Evolutionary conservation across 1,139 yeast genomes (phyloP).

Genomic region (Citeromyces siamensis): DNA sequence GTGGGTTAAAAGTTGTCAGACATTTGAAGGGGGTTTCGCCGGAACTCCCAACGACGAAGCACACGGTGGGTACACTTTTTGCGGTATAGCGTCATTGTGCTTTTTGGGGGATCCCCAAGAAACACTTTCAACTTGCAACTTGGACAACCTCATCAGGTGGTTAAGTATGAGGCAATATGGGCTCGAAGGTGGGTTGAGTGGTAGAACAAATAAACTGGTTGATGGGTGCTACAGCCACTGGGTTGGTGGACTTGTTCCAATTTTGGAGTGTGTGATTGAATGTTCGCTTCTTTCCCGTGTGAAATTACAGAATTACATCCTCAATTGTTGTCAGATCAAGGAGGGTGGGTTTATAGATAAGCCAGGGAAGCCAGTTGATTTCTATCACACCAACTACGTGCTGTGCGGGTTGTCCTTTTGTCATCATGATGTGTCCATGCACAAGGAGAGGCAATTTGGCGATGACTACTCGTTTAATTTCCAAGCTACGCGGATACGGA

Average conservation of each 20-base stretch:
- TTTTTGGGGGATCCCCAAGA: slow-evolving; percentile 26
- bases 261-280: slow-evolving; percentile 40
- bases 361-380: slow-evolving; percentile 73
- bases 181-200: slow-evolving; percentile 78
- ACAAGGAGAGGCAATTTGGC: slow-evolving; percentile 10
- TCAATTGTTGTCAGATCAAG: slow-evolving; percentile 59
- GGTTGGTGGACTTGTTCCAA: slow-evolving; percentile 73
- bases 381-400: slow-evolving; percentile 84
- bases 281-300: slow-evolving; percentile 30
- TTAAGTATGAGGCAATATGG: slow-evolving; percentile 51
- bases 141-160: slow-evolving; percentile 48
- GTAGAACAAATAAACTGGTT: slow-evolving; percentile 85
- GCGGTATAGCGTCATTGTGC: slow-evolving; percentile 70
- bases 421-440: slow-evolving; percentile 35
- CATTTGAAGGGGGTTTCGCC: slow-evolving; percentile 93
- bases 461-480: slow-evolving; percentile 6
- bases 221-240: slow-evolving; percentile 96
- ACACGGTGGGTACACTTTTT: slow-evolving; percentile 93
- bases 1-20: slow-evolving; percentile 69
- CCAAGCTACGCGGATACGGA: neutral
- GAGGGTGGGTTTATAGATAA: slow-evolving; percentile 80
- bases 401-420: slow-evolving; percentile 65
- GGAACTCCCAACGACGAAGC: slow-evolving; percentile 81
- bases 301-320: slow-evolving; percentile 51
- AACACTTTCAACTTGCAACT: slow-evolving; percentile 20